Percentiles rank a stretch among this genome's conserved stretches.
Evolutionary conservation across 1,284 basidiomycete genomes (phyloP).

Genomic region (Ceraceosorus bombacis): DNA sequence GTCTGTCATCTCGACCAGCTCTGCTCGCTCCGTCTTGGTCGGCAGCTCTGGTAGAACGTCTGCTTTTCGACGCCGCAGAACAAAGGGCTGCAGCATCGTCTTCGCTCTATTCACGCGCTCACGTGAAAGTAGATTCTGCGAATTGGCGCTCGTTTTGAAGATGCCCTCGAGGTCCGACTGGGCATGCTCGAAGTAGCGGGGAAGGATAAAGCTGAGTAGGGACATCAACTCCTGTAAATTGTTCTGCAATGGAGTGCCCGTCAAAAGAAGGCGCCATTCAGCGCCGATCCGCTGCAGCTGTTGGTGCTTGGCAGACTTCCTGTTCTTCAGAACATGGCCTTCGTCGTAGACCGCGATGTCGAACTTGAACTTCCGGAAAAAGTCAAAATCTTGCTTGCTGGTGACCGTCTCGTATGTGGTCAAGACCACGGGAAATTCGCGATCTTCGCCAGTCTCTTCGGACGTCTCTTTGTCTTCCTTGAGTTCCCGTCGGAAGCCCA

Average conservation of each 20-base stretch:
- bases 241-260: slow-evolving; percentile 84
- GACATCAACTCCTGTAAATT: slow-evolving; percentile 80
- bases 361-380: slow-evolving; percentile 59
- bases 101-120: slow-evolving; percentile 88
- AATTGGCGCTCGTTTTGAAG: slow-evolving; percentile 78
- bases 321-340: slow-evolving; percentile 93
- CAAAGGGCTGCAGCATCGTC: slow-evolving; percentile 98
- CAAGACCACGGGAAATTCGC: slow-evolving; percentile 85
- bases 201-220: slow-evolving; percentile 94
- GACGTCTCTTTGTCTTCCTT: slow-evolving; percentile 51
- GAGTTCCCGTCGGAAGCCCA: slow-evolving; percentile 63
- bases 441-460: slow-evolving; percentile 6
- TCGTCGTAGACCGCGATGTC: slow-evolving; percentile 69
- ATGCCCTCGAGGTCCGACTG: slow-evolving; percentile 76
- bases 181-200: slow-evolving; percentile 72
- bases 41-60: slow-evolving; percentile 88
- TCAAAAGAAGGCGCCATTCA: slow-evolving; percentile 82
- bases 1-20: slow-evolving; percentile 86
- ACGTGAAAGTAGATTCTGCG: slow-evolving; percentile 75
- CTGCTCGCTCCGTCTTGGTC: slow-evolving; percentile 80
- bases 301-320: slow-evolving; percentile 87
- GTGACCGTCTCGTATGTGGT: slow-evolving; percentile 66
- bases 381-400: slow-evolving; percentile 76
- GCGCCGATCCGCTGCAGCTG: slow-evolving; percentile 76
- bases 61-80: slow-evolving; percentile 78